Evolutionary conservation across 148 eudicot genomes (phyloP).

Genomic region (Fagopyrum homotropicum): DNA sequence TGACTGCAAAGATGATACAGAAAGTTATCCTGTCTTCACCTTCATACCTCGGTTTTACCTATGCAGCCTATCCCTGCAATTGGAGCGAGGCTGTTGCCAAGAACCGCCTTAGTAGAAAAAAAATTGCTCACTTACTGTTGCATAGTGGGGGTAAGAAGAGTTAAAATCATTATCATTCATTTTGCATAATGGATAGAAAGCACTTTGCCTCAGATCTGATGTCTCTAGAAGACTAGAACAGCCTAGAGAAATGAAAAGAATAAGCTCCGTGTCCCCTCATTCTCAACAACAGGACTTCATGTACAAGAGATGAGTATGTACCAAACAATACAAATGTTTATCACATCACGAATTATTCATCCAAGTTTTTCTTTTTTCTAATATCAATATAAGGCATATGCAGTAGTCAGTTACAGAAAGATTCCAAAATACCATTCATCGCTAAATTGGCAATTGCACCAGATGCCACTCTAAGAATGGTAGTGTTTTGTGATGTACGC

Average conservation of each 20-base stretch:
- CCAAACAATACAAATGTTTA: neutral
- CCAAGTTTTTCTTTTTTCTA: neutral
- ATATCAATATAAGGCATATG: neutral
- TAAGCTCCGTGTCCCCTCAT: neutral
- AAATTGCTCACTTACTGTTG: too few relatives aligned
- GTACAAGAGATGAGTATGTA: neutral
- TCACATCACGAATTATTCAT: neutral
- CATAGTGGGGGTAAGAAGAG: too few relatives aligned
- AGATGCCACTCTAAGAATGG: conserved; percentile 90
- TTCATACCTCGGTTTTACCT: neutral
- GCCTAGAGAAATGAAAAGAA: neutral
- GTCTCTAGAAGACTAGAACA: neutral
- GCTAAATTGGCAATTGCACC: conserved; percentile 98
- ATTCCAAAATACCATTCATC: conserved; percentile 65
- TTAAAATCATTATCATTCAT: too few relatives aligned
- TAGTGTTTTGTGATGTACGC: conserved; percentile 62
- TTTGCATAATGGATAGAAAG: neutral
- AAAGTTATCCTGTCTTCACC: neutral
- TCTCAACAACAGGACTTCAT: neutral
- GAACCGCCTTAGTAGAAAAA: too few relatives aligned
- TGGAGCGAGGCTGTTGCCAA: neutral
- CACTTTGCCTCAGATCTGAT: neutral
- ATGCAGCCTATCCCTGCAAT: neutral
- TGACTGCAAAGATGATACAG: too few relatives aligned
- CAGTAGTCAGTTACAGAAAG: neutral